These are phyloP conservation scores for Fibroporia radiculosa DNA, from an alignment of 768 basidiomycete species.

Conservation along the genomic window DNA sequence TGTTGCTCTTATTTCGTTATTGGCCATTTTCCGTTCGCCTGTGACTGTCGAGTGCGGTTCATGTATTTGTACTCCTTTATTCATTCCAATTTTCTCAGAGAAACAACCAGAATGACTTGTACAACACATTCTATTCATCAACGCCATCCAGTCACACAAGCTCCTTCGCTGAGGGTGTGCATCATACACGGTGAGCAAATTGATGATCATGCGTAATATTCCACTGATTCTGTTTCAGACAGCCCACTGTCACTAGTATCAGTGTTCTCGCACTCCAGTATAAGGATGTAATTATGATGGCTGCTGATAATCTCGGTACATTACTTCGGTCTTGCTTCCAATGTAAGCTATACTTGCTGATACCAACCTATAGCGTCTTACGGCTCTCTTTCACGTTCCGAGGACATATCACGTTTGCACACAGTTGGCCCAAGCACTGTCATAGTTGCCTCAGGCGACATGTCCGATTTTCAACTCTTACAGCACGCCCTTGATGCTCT, in stretches of 20 bases:
- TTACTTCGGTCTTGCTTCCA: conserved; percentile 2
- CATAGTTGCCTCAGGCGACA: conserved; percentile 90
- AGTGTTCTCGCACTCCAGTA: conserved; percentile 90
- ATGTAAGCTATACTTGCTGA: background rate
- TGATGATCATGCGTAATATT: no score
- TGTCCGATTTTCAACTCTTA: conserved; percentile 96
- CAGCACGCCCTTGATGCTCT: conserved; percentile 74
- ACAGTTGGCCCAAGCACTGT: conserved; percentile 78
- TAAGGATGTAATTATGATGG: conserved; percentile 97
- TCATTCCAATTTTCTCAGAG: no score
- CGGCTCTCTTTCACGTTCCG: conserved; percentile 95
- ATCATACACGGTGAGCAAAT: conserved; percentile 83
- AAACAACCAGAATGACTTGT: conserved; percentile 68
- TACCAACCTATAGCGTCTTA: conserved; percentile 71
- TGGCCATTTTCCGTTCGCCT: no score
- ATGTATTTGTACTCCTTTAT: no score
- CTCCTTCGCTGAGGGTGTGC: conserved; percentile 55
- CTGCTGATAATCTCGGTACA: conserved; percentile 93
- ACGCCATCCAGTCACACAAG: conserved; percentile 45
- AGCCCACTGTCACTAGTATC: conserved; percentile 96
- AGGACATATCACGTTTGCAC: conserved; percentile 85
- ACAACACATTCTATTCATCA: conserved; percentile 71
- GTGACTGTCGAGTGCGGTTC: no score
- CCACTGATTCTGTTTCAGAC: conserved; percentile 33
- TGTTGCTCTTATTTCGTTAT: no score